Evolutionary conservation across 129 eudicot genomes (phyloP).

Genomic region (Rutidosis leptorrhynchoides): DNA sequence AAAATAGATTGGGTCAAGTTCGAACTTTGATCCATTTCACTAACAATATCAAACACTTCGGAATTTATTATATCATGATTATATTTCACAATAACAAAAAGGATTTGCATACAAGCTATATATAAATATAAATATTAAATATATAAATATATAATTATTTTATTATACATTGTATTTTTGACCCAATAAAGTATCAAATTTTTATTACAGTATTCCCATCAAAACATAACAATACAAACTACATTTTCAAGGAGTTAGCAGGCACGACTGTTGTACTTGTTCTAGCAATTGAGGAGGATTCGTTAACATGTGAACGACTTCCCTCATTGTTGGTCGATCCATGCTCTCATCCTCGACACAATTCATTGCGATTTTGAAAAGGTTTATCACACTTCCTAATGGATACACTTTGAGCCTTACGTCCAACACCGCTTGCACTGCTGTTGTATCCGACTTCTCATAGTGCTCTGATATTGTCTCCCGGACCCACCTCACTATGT

Average conservation of each 20-base stretch:
- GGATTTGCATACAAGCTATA: too few species aligned
- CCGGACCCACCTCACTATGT: slow-evolving; percentile 83
- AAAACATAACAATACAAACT: slow-evolving; percentile 13
- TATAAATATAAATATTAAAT: too few species aligned
- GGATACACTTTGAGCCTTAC: slow-evolving; percentile 64
- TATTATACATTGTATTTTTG: slow-evolving; percentile 25
- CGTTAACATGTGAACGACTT: slow-evolving; percentile 78
- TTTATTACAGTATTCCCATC: slow-evolving; percentile 26
- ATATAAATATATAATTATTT: too few species aligned
- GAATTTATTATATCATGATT: too few species aligned
- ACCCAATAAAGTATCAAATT: slow-evolving; percentile 27
- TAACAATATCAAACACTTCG: too few species aligned
- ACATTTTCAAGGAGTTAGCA: slow-evolving; percentile 36
- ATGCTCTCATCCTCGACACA: slow-evolving; percentile 84
- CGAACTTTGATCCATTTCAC: too few species aligned
- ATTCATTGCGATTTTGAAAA: slow-evolving; percentile 82
- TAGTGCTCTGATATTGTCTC: slow-evolving; percentile 58
- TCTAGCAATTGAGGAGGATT: slow-evolving; percentile 44
- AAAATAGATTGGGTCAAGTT: too few species aligned
- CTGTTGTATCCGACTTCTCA: slow-evolving; percentile 54
- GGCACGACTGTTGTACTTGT: slow-evolving; percentile 16
- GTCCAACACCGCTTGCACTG: slow-evolving; percentile 78
- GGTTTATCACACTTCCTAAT: slow-evolving; percentile 44
- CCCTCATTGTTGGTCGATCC: slow-evolving; percentile 87
- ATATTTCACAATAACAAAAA: too few species aligned